Percentiles rank a stretch among this genome's conserved stretches.
phyloP scores from a whole-genome alignment of 306 rosid species.

The Alnus glutinosa region DNA sequence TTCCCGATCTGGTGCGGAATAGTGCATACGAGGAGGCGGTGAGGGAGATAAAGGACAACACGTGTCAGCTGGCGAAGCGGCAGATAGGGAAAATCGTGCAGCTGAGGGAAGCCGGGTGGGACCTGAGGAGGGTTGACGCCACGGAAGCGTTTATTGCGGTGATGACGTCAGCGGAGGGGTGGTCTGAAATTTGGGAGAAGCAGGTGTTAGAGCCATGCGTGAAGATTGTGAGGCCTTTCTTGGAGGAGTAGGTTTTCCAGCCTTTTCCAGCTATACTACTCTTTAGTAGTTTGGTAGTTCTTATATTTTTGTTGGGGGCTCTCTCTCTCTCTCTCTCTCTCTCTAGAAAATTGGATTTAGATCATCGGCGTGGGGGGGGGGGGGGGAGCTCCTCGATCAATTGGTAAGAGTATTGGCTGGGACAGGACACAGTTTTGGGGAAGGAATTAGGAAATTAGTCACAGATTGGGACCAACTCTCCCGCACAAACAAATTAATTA shows the following conservation, averaged over 20 bases:
- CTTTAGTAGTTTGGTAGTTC: conserved; percentile 18
- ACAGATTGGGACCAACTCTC: too few species aligned
- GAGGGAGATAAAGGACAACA: conserved; percentile 69
- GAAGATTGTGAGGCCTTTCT: conserved; percentile 89
- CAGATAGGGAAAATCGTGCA: conserved; percentile 67
- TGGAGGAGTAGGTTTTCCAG: conserved; percentile 78
- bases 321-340: neutral
- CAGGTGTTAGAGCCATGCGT: conserved; percentile 85
- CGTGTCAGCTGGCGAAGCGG: conserved; percentile 63
- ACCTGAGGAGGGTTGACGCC: conserved; percentile 74
- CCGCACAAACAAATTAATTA: too few species aligned
- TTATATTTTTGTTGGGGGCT: conserved; percentile 13
- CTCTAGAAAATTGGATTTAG: too few species aligned
- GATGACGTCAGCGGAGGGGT: conserved; percentile 44
- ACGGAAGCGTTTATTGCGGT: conserved; percentile 62
- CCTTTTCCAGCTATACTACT: conserved; percentile 57
- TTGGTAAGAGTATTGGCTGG: too few species aligned
- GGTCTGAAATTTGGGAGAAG: conserved; percentile 68
- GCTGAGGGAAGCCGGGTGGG: conserved; percentile 68
- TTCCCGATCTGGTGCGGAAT: conserved; percentile 40
- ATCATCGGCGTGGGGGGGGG: too few species aligned
- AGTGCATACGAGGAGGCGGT: conserved; percentile 68
- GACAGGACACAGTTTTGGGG: too few species aligned
- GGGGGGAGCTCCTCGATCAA: too few species aligned
- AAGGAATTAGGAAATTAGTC: too few species aligned